These are phyloP conservation scores for Lactifluus subvellereus DNA, from an alignment of 768 basidiomycete species.

Conservation along the genomic window DNA sequence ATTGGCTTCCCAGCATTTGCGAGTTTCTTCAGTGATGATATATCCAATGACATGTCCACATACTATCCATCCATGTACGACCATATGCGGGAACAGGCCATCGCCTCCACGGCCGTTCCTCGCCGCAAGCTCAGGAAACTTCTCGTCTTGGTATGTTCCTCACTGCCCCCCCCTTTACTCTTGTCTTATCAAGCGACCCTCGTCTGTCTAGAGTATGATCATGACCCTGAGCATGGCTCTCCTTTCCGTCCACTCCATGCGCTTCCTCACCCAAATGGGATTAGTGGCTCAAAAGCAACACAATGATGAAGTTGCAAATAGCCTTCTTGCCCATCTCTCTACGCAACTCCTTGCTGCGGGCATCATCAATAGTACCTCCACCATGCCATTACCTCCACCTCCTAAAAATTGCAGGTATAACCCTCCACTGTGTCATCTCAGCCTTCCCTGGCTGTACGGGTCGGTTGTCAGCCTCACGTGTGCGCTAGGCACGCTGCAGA, in stretches of 20 bases:
- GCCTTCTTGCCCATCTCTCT: slow-evolving; percentile 10
- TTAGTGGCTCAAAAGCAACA: neutral
- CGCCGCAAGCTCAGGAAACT: slow-evolving; percentile 19
- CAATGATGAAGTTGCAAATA: slow-evolving; percentile 11
- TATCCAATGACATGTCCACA: slow-evolving; percentile 12
- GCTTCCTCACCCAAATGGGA: slow-evolving; percentile 11
- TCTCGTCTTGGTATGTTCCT: slow-evolving; percentile 13
- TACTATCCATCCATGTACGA: slow-evolving; percentile 19
- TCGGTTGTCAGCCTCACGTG: slow-evolving; percentile 16
- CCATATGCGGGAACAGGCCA: slow-evolving; percentile 1
- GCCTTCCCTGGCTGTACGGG: slow-evolving; percentile 21
- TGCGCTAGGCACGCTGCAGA: slow-evolving; percentile 7
- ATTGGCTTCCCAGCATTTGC: slow-evolving; percentile 1
- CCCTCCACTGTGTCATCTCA: slow-evolving; percentile 12
- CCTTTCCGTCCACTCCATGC: slow-evolving; percentile 19
- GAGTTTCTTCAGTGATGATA: slow-evolving; percentile 16
- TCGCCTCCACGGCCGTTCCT: slow-evolving; percentile 4
- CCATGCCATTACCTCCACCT: slow-evolving; percentile 5
- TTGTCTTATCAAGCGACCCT: neutral
- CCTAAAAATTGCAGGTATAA: slow-evolving; percentile 13
- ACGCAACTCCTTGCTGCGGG: slow-evolving; percentile 9
- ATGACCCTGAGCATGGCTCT: slow-evolving; percentile 20
- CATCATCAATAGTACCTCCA: slow-evolving; percentile 7
- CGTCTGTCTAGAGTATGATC: slow-evolving; percentile 7
- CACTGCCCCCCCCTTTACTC: neutral